phyloP scores from a whole-genome alignment of 495 filamentous ascomycete genomes.

The Staphylotrichum longicolle region DNA sequence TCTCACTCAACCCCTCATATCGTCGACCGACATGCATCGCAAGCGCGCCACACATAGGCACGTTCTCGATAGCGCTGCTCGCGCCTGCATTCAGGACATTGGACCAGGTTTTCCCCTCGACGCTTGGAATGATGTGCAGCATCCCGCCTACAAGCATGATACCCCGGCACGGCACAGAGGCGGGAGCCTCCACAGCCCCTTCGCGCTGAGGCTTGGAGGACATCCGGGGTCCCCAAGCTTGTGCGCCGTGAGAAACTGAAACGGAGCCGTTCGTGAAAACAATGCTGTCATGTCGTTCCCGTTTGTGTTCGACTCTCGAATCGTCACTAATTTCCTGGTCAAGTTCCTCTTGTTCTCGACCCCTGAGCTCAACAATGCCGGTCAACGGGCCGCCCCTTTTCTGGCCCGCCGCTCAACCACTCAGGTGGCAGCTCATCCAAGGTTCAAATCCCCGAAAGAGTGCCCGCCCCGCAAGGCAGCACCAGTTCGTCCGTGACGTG shows the following conservation, averaged over 20 bases:
- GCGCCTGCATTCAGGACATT: too few species aligned
- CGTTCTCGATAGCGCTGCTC: too few species aligned
- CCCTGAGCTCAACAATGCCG: neutral
- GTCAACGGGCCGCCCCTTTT: neutral
- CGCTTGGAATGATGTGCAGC: too few species aligned
- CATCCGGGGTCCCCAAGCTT: too few species aligned
- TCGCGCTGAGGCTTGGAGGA: neutral
- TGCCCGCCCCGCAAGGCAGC: conserved; percentile 6
- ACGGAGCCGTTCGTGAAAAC: too few species aligned
- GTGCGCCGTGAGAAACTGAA: too few species aligned
- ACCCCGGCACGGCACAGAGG: neutral
- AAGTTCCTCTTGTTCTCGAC: neutral
- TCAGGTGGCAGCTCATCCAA: neutral
- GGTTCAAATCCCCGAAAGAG: conserved; percentile 5
- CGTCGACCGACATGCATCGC: too few species aligned
- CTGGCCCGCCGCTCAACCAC: neutral
- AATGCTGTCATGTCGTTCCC: too few species aligned
- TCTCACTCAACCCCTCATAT: neutral
- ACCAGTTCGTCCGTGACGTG: conserved; percentile 20
- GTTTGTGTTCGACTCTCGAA: too few species aligned
- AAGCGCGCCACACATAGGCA: too few species aligned
- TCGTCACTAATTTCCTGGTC: neutral
- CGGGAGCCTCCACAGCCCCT: neutral
- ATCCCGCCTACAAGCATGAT: too few species aligned
- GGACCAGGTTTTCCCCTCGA: too few species aligned